phyloP scores from a whole-genome alignment of 345 rosid species.

The Angophora floribunda region DNA sequence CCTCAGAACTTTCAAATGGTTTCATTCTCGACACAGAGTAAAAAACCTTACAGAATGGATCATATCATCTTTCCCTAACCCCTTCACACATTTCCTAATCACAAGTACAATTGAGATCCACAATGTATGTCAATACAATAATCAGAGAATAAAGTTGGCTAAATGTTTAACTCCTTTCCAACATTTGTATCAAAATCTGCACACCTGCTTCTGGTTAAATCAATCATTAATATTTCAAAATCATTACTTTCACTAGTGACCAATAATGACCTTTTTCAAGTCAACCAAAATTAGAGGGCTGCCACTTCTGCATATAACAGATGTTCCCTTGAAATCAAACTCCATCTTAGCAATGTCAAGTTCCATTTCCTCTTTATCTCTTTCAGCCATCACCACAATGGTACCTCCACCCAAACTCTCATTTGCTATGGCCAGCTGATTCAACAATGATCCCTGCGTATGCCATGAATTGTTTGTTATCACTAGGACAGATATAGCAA shows the following conservation, averaged over 20 bases:
- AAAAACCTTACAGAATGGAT: not conserved
- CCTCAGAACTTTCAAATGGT: not conserved
- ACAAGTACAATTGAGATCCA: not conserved
- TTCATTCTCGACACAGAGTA: not conserved
- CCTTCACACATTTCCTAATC: not conserved
- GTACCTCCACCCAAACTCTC: conserved; percentile 75
- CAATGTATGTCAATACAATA: not conserved
- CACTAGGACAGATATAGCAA: not conserved
- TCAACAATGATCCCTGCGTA: conserved; percentile 54
- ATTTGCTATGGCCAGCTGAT: conserved; percentile 62
- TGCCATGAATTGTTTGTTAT: not conserved
- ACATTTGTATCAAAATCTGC: not conserved
- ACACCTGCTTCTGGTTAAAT: not conserved
- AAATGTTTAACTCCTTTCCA: not conserved
- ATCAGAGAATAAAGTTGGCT: not conserved
- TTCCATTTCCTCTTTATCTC: conserved; percentile 81
- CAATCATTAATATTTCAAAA: not conserved
- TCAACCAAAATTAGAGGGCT: conserved; percentile 68
- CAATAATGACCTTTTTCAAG: conserved; percentile 41
- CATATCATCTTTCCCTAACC: not conserved
- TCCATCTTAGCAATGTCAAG: conserved; percentile 76
- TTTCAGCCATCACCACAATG: conserved; percentile 73
- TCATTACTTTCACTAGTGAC: not conserved
- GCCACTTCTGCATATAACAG: conserved; percentile 70
- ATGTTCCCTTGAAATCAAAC: conserved; percentile 60